Base-by-base conservation (phyloP, 2,329 filamentous ascomycete genomes). In the Elsinoe arachidis region DNA sequence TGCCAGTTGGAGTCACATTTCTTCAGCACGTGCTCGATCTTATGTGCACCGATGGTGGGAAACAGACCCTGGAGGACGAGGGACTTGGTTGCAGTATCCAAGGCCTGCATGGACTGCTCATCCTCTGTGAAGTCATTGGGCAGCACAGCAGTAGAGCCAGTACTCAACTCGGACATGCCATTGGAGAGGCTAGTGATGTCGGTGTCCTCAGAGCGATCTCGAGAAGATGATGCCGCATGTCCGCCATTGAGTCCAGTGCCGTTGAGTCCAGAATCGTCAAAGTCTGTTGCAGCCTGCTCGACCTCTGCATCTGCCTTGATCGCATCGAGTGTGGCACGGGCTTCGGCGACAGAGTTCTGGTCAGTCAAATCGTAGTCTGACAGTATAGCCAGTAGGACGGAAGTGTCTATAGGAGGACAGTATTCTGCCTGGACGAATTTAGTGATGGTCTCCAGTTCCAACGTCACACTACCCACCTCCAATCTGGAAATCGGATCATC, bases 361-460 rank as follows among this genome's bases (percentile, higher is more conserved):
- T 82, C 70, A 2, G 72, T 68, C 15, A 91, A 73, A 63, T 90
- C 80, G 70, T 83, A 88, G 66, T 97, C 92, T 55, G 76, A 81
- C 4, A 83, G 76, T 52, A 96, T 87, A 3, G 89, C 85, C 56
- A 86, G 79, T 59, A 96, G 81, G 11, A 92, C 78, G 0, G 88
- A 81, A 62, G 90, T 82, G 63, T 96, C 91, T 39, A 96, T 72
- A 15, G 85, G 80, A 21, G 86, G 81, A 67, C 84, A 85, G 66
- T 89, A 92, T 62, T 86, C 82, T 60, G 83, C 78, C 84, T 91
- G 41, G 26, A 30, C 39, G 41, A 26, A 46, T 12, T 14, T 26
- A 12, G n/a, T 30, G 10, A 56, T 3, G 30, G 21, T 38, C n/a
- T n/a, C 21, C 30, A 21, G 23, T 34, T 10, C 14, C 6, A 49